Conservation (phyloP, 768 basidiomycete species). For the Termitomyces sp. region DNA sequence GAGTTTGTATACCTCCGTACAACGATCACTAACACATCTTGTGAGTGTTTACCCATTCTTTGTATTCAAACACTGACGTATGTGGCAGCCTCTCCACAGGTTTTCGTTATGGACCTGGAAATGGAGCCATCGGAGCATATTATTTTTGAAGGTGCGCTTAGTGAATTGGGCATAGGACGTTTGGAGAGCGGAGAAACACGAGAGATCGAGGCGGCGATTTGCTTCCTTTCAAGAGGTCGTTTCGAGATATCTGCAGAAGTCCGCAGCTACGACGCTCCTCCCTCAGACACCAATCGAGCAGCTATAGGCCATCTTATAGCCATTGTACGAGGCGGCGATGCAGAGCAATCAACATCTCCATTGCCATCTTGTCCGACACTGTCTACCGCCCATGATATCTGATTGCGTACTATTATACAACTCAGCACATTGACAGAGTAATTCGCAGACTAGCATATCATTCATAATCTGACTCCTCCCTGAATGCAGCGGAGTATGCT, state of each 20-base stretch:
- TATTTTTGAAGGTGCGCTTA: conserved; percentile 61
- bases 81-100: conserved; percentile 41
- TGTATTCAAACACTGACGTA: background rate
- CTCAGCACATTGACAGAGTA: conserved; percentile 6
- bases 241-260: conserved; percentile 50
- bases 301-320: conserved; percentile 39
- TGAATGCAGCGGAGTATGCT: conserved; percentile 81
- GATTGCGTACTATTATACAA: conserved; percentile 5
- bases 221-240: conserved; percentile 66
- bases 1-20: conserved; percentile 58
- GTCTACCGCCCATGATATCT: background rate
- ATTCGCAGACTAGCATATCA: conserved; percentile 23
- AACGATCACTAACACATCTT: conserved; percentile 56
- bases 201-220: conserved; percentile 51
- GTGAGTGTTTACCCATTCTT: conserved; percentile 37
- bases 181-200: conserved; percentile 48
- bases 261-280: conserved; percentile 23
- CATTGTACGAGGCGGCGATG: conserved; percentile 20
- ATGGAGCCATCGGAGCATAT: conserved; percentile 59
- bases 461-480: conserved; percentile 77
- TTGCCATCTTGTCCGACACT: background rate
- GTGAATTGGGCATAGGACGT: conserved; percentile 59
- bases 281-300: conserved; percentile 19
- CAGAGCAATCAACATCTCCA: background rate
- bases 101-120: conserved; percentile 48